These are phyloP conservation scores for Naegleria lovaniensis DNA, from an alignment of 208 protist species.

Conservation along the genomic window DNA sequence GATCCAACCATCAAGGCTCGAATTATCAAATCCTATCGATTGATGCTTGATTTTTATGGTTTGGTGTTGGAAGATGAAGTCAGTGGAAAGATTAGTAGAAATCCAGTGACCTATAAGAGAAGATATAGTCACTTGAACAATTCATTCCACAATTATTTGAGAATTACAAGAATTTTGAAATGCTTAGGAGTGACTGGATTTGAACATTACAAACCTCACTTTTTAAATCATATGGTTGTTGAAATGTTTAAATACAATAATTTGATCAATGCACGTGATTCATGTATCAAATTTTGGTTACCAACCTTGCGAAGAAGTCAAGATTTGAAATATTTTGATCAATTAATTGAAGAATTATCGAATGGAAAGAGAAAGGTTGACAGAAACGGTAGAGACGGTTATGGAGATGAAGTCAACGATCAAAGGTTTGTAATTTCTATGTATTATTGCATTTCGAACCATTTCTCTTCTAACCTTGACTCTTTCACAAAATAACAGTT, in stretches of 20 bases:
- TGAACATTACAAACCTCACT: conserved; percentile 57
- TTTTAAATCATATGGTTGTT: conserved; percentile 50
- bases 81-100: conserved; percentile 27
- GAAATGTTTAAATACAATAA: conserved; percentile 46
- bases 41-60: conserved; percentile 72
- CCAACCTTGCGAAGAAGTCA: neutral
- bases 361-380: neutral
- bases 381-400: neutral
- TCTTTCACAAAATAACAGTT: too few species aligned
- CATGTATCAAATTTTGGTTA: neutral
- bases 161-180: conserved; percentile 64
- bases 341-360: neutral
- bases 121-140: conserved; percentile 50
- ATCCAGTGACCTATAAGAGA: conserved; percentile 1
- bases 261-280: neutral
- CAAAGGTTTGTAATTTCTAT: too few species aligned
- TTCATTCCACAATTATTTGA: conserved; percentile 57
- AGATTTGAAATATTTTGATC: conserved; percentile 16
- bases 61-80: conserved; percentile 44
- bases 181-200: conserved; percentile 58
- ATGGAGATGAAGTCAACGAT: neutral
- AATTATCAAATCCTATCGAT: conserved; percentile 48
- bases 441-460: too few species aligned
- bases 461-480: too few species aligned
- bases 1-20: conserved; percentile 49